These are phyloP conservation scores for Vaccinium corymbosum DNA, from an alignment of 148 eudicot genomes.

Conservation along the genomic window DNA sequence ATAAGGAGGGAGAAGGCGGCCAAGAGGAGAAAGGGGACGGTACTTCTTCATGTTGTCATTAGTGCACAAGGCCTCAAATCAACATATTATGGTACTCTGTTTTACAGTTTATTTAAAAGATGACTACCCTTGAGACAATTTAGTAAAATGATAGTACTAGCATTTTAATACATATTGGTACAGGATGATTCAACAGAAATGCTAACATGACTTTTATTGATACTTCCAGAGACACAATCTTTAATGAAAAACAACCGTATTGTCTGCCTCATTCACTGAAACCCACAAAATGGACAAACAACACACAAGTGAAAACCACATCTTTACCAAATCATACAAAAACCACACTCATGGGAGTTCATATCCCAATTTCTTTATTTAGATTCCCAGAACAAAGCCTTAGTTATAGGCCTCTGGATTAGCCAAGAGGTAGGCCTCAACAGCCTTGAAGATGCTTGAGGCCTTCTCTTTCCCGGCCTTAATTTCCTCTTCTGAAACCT, in stretches of 20 bases:
- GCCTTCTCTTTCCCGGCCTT: conserved; percentile 19
- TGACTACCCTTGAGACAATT: no score
- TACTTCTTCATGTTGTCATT: no score
- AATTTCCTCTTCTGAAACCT: conserved; percentile 7
- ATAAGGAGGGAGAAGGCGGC: no score
- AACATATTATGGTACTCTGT: no score
- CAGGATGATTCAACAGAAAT: background rate
- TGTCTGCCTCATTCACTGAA: background rate
- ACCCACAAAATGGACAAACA: background rate
- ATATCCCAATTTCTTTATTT: no score
- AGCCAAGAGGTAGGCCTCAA: conserved; percentile 21
- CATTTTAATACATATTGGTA: no score
- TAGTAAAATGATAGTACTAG: no score
- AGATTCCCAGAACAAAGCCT: background rate
- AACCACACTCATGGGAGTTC: background rate
- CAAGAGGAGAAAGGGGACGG: no score
- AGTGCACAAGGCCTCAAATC: no score
- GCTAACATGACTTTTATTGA: background rate
- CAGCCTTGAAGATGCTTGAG: conserved; percentile 13
- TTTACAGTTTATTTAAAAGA: no score
- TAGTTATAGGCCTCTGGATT: conserved; percentile 16
- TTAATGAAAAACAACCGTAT: no score
- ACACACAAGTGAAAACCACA: background rate
- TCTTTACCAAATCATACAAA: background rate
- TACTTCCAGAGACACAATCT: background rate